Conservation (phyloP, 176 grass and related monocot species). For the Microstegium vimineum region DNA sequence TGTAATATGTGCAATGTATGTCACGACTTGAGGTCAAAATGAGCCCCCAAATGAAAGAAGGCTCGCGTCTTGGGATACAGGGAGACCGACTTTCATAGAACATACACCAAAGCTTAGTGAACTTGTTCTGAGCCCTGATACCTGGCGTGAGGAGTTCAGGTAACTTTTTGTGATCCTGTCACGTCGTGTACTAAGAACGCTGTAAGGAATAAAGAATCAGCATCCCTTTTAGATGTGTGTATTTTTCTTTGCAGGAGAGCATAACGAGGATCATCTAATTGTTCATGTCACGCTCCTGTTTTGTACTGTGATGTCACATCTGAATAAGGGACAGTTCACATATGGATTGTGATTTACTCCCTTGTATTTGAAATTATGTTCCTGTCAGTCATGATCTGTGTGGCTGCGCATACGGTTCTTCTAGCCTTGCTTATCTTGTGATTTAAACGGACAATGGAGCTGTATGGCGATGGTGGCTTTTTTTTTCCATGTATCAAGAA, state of each 20-base stretch:
- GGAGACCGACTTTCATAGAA: neutral
- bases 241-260: neutral
- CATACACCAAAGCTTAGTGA: neutral
- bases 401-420: no score
- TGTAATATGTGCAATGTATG: conserved; percentile 1
- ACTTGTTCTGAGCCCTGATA: neutral
- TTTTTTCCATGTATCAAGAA: no score
- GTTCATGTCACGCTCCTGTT: neutral
- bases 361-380: neutral
- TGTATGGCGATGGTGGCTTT: no score
- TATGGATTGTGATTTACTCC: neutral
- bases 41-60: neutral
- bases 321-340: neutral
- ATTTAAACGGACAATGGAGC: no score
- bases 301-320: neutral
- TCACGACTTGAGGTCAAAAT: neutral
- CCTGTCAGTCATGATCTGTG: neutral
- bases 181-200: neutral
- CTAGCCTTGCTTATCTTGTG: no score
- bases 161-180: neutral
- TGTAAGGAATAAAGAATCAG: neutral
- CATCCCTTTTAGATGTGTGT: neutral
- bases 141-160: neutral
- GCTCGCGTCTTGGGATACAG: neutral
- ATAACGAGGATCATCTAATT: neutral